Base-by-base conservation (phyloP, 345 rosid genomes). In the Citrus sp. region DNA sequence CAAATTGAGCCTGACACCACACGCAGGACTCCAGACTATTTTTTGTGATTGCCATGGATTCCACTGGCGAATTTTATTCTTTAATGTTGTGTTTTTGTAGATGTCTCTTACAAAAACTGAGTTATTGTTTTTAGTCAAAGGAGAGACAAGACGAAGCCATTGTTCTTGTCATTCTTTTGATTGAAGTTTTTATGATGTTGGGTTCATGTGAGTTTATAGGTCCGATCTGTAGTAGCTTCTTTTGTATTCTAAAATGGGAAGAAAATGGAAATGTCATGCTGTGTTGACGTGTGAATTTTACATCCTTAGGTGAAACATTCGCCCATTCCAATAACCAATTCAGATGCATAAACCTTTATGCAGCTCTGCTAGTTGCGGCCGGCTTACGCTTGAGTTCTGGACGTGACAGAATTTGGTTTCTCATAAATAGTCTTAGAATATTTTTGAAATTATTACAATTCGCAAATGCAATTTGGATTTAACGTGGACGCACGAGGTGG, bases 21-120 rank as follows among this genome's bases (percentile, higher is more conserved):
- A 7, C 90, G 97, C 61, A 90, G 88, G 87, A 93, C 95, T 63
- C 97, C 97, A 1, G 95, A 93, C 82, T 91, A 93, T 86, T 91
- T 93, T 90, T 87, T 93, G 89, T 93, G 78, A 87, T 87, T 77
- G 51, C 62, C 58, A 67, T 40, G 28, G 73, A 72, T 72, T 37
- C 61, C 46, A 73, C 14, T 55, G 63, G 60, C 74, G 77, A 74
- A 42, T 59, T 69, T 77, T 77, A 70, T 38, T 77, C 58, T 80
- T 80, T 60, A 28, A 37, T 58, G 74, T 73, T 72, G 79, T 83
- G 85, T 73, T 88, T 86, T 77, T 86, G 86, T 86, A 88, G 91
- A 86, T 80, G 76, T 80, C 70, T 80, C 78, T 68, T 86, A 74
- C 72, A 35, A 75, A 76, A 80, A 71, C 65, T 51, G 83, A 80